phyloP scores from a whole-genome alignment of 2,329 filamentous ascomycete genomes.

The Ophiostoma perfectum region DNA sequence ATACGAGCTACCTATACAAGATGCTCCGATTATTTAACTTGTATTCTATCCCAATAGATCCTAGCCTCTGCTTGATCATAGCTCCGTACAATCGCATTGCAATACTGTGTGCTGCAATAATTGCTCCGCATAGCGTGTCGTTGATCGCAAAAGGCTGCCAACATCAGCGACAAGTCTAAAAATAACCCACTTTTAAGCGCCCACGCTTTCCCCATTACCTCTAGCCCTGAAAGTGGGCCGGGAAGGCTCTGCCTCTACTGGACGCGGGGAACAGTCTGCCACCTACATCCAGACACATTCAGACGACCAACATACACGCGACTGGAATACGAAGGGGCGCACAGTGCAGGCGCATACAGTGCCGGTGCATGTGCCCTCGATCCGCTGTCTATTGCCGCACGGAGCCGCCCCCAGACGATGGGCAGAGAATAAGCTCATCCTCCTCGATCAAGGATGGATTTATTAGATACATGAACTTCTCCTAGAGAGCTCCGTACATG shows the following conservation, averaged over 20 bases:
- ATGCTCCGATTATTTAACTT: neutral
- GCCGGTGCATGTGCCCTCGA: neutral
- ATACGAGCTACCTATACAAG: no score
- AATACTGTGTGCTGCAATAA: constrained; percentile 7
- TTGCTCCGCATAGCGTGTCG: neutral
- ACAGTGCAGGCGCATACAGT: neutral
- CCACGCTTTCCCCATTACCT: constrained; percentile 4
- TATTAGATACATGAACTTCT: neutral
- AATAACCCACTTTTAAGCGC: constrained; percentile 14
- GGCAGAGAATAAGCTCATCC: neutral
- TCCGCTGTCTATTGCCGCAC: no score
- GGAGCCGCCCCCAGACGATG: constrained; percentile 8
- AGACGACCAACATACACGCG: neutral
- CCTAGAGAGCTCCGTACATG: neutral
- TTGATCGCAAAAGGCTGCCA: neutral
- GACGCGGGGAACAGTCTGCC: neutral
- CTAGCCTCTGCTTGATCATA: no score
- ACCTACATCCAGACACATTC: no score
- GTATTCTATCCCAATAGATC: no score
- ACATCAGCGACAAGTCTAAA: constrained; percentile 6
- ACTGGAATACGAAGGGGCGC: neutral
- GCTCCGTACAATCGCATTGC: no score
- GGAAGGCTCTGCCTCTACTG: neutral
- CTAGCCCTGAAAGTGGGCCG: neutral
- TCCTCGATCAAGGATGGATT: neutral